Evolutionary conservation across 2,329 filamentous ascomycete genomes (phyloP).

Genomic region (Exserohilum turcica): DNA sequence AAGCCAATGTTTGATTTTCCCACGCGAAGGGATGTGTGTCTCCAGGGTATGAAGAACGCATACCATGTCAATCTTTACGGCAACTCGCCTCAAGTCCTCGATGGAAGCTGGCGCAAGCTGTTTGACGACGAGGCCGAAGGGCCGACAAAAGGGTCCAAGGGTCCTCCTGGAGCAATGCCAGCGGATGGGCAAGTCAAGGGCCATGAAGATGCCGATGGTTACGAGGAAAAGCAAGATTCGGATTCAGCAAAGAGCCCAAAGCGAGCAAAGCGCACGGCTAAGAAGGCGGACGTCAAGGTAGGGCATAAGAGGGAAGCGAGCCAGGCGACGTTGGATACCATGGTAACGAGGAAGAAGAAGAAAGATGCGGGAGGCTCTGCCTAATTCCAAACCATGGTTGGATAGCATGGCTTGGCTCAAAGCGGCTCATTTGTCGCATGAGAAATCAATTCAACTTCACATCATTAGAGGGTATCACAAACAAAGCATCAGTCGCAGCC

Average conservation of each 20-base stretch:
- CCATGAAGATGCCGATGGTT: conserved; percentile 24
- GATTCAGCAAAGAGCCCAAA: conserved; percentile 17
- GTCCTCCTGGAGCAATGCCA: conserved; percentile 49
- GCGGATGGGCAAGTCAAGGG: conserved; percentile 25
- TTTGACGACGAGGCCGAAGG: conserved; percentile 56
- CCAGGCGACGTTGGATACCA: conserved; percentile 51
- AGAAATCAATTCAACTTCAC: not conserved
- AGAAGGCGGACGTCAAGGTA: conserved; percentile 66
- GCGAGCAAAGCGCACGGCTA: conserved; percentile 45
- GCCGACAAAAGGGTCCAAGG: conserved; percentile 49
- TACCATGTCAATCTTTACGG: conserved; percentile 70
- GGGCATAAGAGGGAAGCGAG: conserved; percentile 62
- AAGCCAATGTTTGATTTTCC: conserved; percentile 79
- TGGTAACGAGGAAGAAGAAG: conserved; percentile 42
- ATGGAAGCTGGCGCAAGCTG: conserved; percentile 62
- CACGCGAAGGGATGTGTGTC: conserved; percentile 64
- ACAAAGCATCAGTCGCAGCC: conserved; percentile 38
- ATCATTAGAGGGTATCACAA: conserved; percentile 7
- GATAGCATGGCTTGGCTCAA: not conserved
- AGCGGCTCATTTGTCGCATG: not conserved
- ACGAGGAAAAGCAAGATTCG: conserved; percentile 16
- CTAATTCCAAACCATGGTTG: conserved; percentile 22
- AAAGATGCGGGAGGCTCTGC: conserved; percentile 24
- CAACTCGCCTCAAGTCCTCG: conserved; percentile 63
- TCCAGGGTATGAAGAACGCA: conserved; percentile 72